Conservation (phyloP, 257 asterid species). For the Solanum pinnatisectum region DNA sequence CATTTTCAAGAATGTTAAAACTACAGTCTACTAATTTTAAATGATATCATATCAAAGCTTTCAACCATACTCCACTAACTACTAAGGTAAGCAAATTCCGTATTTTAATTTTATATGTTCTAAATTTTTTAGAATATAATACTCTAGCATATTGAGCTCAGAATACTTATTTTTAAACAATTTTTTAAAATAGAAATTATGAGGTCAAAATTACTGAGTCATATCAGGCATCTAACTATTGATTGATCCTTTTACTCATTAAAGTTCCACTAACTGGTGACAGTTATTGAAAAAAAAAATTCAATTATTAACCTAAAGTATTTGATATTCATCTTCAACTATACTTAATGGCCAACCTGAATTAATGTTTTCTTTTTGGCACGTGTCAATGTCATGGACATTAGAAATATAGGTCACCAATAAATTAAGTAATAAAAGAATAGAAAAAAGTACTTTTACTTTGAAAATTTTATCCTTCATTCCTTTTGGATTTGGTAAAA, state of each 20-base stretch:
- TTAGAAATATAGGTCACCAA: neutral
- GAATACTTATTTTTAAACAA: neutral
- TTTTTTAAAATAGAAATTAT: neutral
- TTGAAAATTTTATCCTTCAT: neutral
- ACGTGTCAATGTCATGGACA: neutral
- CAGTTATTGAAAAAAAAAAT: neutral
- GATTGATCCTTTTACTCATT: neutral
- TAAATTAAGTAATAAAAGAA: neutral
- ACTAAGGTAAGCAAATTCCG: neutral
- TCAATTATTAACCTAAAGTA: neutral
- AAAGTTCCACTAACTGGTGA: neutral
- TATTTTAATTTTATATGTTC: neutral
- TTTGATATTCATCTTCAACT: neutral
- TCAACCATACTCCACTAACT: neutral
- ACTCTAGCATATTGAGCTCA: neutral
- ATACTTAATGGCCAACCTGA: neutral
- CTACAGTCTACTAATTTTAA: neutral
- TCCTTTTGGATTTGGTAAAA: neutral
- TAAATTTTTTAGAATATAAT: neutral
- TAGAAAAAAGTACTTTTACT: neutral
- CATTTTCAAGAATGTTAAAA: neutral
- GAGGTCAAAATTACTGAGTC: neutral
- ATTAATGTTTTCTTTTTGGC: neutral
- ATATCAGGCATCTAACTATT: neutral
- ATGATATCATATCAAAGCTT: neutral